Percentiles rank a stretch among this genome's conserved stretches.
Evolutionary conservation across 208 protist species (phyloP).

Genomic region (Crithidia bombi): DNA sequence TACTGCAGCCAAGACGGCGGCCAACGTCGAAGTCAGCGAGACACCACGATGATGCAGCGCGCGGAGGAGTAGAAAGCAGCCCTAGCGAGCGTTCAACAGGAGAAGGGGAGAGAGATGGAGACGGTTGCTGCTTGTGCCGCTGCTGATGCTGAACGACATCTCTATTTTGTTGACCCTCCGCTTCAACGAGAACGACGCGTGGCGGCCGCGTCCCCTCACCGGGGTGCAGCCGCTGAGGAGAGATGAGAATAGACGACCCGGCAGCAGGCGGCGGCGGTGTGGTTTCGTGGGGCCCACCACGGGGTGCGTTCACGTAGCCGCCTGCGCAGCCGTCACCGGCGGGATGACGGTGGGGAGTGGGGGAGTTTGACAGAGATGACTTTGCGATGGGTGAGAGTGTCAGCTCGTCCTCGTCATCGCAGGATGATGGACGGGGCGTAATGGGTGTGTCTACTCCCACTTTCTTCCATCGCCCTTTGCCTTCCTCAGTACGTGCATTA

Average conservation of each 20-base stretch:
- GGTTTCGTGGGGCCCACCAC: neutral
- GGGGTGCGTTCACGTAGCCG: too few relatives aligned
- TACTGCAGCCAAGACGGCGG: constrained; percentile 45
- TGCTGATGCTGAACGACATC: neutral
- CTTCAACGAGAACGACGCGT: neutral
- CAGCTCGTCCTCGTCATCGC: constrained; percentile 6
- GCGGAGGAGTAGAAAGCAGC: neutral
- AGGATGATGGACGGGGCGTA: too few relatives aligned
- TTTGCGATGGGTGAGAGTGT: constrained; percentile 16
- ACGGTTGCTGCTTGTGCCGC: neutral
- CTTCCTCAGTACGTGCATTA: too few relatives aligned
- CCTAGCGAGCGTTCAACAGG: neutral
- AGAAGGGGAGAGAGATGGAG: neutral
- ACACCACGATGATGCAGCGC: constrained; percentile 27
- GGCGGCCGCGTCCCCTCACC: neutral
- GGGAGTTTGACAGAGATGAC: constrained; percentile 1
- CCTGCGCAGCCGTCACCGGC: too few relatives aligned
- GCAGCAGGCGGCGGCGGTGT: constrained; percentile 1
- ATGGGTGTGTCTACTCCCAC: too few relatives aligned
- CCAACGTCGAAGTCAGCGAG: constrained; percentile 61
- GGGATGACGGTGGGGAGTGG: too few relatives aligned
- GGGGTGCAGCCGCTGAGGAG: neutral
- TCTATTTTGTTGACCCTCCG: neutral
- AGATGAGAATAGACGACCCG: constrained; percentile 5
- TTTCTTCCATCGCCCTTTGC: too few relatives aligned